phyloP scores from a whole-genome alignment of 2,329 filamentous ascomycete genomes.

The Sporothrix inflata region DNA sequence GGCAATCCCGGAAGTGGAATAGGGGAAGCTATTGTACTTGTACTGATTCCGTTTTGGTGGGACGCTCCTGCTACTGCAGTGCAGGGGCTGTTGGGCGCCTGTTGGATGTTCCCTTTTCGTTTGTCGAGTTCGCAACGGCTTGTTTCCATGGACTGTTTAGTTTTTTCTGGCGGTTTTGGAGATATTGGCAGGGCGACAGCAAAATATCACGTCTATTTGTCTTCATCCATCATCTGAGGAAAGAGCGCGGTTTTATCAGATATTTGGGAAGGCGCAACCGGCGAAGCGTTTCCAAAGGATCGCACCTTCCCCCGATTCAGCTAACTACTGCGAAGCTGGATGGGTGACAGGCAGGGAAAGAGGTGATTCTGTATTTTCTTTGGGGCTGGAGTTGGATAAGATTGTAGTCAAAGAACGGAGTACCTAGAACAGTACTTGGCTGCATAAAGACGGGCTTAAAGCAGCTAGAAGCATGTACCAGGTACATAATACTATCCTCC shows the following conservation, averaged over 20 bases:
- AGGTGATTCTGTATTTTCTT: neutral
- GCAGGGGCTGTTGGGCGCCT: constrained; percentile 2
- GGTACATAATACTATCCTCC: neutral
- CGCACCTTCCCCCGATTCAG: neutral
- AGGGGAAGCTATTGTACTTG: neutral
- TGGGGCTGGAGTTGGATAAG: neutral
- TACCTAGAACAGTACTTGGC: neutral
- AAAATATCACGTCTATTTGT: neutral
- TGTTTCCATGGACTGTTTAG: neutral
- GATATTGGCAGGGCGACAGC: neutral
- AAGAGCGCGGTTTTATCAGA: neutral
- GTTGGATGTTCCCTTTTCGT: neutral
- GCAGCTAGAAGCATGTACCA: neutral
- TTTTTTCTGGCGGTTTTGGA: neutral
- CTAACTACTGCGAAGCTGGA: neutral
- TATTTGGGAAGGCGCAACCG: constrained; percentile 8
- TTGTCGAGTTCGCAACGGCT: neutral
- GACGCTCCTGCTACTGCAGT: neutral
- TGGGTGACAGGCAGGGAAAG: neutral
- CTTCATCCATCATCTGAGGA: neutral
- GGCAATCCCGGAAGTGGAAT: neutral
- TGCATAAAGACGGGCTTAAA: too few relatives aligned
- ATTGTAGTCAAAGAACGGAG: neutral
- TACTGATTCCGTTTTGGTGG: neutral
- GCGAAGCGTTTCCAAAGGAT: neutral